These are phyloP conservation scores for Kodamaea anthophila DNA, from an alignment of 1,139 yeast genomes.

Conservation along the genomic window DNA sequence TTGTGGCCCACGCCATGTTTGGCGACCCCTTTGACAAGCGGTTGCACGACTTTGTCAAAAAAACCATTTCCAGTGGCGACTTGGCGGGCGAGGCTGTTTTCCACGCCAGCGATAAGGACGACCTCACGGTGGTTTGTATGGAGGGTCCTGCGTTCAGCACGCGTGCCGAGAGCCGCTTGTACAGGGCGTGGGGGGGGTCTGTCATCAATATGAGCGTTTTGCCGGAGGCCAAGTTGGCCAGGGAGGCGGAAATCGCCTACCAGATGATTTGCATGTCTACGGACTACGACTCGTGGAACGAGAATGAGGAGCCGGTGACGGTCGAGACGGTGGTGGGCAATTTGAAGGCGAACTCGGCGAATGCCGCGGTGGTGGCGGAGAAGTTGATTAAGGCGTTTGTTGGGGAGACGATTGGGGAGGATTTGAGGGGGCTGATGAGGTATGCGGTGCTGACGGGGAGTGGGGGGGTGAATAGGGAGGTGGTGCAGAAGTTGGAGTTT, in stretches of 20 bases:
- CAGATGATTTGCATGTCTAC: conserved; percentile 99
- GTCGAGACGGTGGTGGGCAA: conserved; percentile 94
- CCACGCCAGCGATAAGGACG: conserved; percentile 58
- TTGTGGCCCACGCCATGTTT: conserved; percentile 95
- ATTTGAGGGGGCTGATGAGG: conserved; percentile 71
- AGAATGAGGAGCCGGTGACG: conserved; percentile 89
- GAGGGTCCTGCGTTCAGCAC: conserved; percentile 99
- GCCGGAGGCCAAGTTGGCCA: conserved; percentile 94
- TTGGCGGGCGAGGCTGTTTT: conserved; percentile 48
- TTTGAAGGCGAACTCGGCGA: conserved; percentile 77
- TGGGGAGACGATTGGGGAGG: conserved; percentile 57
- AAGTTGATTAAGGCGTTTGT: conserved; percentile 63
- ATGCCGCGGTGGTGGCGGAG: conserved; percentile 76
- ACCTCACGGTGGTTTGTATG: conserved; percentile 87
- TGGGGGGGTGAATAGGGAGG: conserved; percentile 65
- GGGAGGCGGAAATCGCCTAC: conserved; percentile 94
- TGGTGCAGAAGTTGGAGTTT: conserved; percentile 74
- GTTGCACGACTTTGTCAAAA: conserved; percentile 59
- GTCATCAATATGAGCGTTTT: conserved; percentile 94
- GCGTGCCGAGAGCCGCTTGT: conserved; percentile 90
- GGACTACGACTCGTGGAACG: conserved; percentile 98
- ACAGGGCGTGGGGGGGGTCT: conserved; percentile 86
- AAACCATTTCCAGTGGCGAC: conserved; percentile 45
- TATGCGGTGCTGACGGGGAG: conserved; percentile 75
- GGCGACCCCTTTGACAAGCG: conserved; percentile 92